phyloP scores from a whole-genome alignment of 352 stramenopile genomes.

The Phytophthora fragariaefolia region DNA sequence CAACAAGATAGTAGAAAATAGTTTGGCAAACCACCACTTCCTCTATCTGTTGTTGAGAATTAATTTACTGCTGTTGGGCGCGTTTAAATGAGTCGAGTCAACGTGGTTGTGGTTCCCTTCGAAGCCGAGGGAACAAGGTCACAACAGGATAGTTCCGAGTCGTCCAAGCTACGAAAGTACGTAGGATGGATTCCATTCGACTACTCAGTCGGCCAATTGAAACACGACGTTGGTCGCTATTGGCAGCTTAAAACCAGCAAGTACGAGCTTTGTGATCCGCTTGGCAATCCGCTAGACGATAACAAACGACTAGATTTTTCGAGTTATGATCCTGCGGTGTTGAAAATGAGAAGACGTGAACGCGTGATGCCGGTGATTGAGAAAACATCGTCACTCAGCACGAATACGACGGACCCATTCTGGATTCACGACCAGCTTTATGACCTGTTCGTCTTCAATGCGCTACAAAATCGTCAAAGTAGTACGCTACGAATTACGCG shows the following conservation, averaged over 20 bases:
- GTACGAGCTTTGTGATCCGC: conserved; percentile 47
- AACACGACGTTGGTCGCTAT: conserved; percentile 51
- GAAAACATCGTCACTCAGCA: not conserved
- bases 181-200: conserved; percentile 57
- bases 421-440: conserved; percentile 67
- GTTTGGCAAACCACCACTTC: not conserved
- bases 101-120: conserved; percentile 23
- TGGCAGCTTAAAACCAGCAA: conserved; percentile 55
- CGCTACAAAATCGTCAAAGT: conserved; percentile 60
- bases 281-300: conserved; percentile 30
- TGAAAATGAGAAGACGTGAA: conserved; percentile 31
- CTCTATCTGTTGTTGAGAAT: conserved; percentile 4
- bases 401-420: conserved; percentile 44
- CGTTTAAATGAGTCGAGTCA: conserved; percentile 30
- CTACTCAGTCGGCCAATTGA: conserved; percentile 54
- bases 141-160: not conserved
- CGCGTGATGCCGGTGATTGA: not conserved
- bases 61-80: not conserved
- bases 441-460: conserved; percentile 68
- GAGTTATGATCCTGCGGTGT: conserved; percentile 2
- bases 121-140: not conserved
- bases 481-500: conserved; percentile 53
- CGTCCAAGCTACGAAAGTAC: conserved; percentile 7
- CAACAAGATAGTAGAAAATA: conserved; percentile 26
- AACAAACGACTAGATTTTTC: conserved; percentile 32